phyloP scores from a whole-genome alignment of 306 rosid species.

The Fragaria iinumae region DNA sequence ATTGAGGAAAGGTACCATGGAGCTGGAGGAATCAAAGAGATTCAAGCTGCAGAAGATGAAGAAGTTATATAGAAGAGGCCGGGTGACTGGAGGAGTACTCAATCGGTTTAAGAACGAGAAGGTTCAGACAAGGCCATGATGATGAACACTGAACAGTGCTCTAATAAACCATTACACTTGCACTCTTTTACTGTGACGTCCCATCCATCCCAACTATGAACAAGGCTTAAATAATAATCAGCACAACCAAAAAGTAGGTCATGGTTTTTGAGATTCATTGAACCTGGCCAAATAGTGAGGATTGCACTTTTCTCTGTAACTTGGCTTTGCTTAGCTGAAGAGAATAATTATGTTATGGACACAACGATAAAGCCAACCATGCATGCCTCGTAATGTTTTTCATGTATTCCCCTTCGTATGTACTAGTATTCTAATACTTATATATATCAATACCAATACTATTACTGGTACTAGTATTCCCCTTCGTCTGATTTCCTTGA shows the following conservation, averaged over 20 bases:
- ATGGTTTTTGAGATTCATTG: slow-evolving; percentile 36
- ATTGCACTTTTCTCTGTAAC: background rate
- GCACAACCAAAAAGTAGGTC: slow-evolving; percentile 5
- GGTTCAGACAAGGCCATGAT: slow-evolving; percentile 12
- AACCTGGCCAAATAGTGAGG: slow-evolving; percentile 37
- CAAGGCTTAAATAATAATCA: slow-evolving; percentile 16
- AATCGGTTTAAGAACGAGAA: background rate
- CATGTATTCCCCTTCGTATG: too few species aligned
- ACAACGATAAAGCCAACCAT: slow-evolving; percentile 14
- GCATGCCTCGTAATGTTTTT: slow-evolving; percentile 6
- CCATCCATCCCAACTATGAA: slow-evolving; percentile 16
- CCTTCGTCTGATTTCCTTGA: too few species aligned
- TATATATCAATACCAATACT: too few species aligned
- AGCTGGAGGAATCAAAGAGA: slow-evolving; percentile 8
- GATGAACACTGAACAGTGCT: slow-evolving; percentile 20
- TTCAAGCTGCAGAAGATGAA: background rate
- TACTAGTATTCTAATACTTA: too few species aligned
- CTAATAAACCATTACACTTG: background rate
- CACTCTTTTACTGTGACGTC: slow-evolving; percentile 8
- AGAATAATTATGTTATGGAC: slow-evolving; percentile 8
- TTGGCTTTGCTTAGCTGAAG: background rate
- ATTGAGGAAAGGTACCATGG: slow-evolving; percentile 6
- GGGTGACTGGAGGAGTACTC: slow-evolving; percentile 4
- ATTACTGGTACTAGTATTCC: too few species aligned
- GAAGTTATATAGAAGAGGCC: background rate